phyloP scores from a whole-genome alignment of 2,329 filamentous ascomycete genomes.

The Colletotrichum siamense region DNA sequence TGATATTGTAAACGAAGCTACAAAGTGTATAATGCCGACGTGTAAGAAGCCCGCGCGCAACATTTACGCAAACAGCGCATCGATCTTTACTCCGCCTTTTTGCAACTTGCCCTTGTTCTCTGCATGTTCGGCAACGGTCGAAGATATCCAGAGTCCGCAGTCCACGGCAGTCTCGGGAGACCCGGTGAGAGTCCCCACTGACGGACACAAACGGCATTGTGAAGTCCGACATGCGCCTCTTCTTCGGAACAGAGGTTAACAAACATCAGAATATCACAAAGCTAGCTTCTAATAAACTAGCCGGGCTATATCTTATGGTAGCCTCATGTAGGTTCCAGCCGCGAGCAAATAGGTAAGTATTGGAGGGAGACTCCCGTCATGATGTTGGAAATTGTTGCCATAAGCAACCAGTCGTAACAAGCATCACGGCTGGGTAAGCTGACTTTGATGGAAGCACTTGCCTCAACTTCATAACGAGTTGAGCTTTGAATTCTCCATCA shows the following conservation, averaged over 20 bases:
- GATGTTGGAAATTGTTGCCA: not conserved
- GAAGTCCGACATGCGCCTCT: not conserved
- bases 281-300: not conserved
- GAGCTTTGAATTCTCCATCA: not conserved
- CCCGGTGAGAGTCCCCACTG: not conserved
- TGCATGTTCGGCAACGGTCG: not conserved
- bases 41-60: not conserved
- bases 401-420: not conserved
- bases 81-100: too few species aligned
- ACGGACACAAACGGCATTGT: not conserved
- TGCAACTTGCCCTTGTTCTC: not conserved
- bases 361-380: not conserved
- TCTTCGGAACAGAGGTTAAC: not conserved
- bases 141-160: accelerated
- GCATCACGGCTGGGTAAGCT: not conserved
- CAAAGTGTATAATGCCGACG: not conserved
- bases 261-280: not conserved
- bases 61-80: not conserved
- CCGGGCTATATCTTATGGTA: accelerated
- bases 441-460: not conserved
- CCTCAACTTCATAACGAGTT: accelerated
- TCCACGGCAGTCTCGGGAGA: not conserved
- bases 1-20: not conserved
- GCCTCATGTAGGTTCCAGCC: not conserved
- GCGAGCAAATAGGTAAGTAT: not conserved